A percentile compares a stretch with the other conserved stretches of the same genome.
Conservation (phyloP, 2,329 filamentous ascomycete species). For the Diaporthe australafricana region DNA sequence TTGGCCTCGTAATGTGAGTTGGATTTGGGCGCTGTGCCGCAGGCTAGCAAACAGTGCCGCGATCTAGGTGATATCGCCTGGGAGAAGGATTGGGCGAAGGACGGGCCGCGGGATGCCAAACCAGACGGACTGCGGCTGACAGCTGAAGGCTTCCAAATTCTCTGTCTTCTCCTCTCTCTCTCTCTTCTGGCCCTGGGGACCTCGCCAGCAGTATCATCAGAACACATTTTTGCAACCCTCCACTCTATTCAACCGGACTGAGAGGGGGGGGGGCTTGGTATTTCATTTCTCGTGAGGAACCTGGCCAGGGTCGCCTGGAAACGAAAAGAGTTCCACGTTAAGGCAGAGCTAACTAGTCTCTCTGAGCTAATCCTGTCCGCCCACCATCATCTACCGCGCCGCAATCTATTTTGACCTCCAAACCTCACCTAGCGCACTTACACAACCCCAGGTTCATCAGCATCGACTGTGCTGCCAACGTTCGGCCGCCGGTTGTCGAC, state of each 20-base stretch:
- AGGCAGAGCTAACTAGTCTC: slow-evolving; percentile 2
- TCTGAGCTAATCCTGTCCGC: slow-evolving; percentile 11
- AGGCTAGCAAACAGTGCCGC: background rate
- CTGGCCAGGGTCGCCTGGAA: background rate
- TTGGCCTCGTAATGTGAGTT: background rate
- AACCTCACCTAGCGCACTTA: background rate
- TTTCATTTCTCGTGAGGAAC: background rate
- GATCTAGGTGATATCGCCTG: background rate
- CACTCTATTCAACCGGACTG: background rate
- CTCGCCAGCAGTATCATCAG: background rate
- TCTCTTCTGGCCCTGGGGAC: background rate
- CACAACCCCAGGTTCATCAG: background rate
- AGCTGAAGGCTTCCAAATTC: background rate
- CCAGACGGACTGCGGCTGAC: slow-evolving; percentile 25
- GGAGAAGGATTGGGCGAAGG: slow-evolving; percentile 8
- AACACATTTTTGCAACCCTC: background rate
- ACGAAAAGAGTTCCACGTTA: background rate
- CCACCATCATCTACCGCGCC: slow-evolving; percentile 8
- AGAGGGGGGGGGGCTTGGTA: background rate
- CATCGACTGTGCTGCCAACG: background rate
- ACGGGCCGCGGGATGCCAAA: slow-evolving; percentile 24
- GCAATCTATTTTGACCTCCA: slow-evolving; percentile 24
- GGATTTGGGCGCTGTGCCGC: background rate
- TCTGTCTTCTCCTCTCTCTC: background rate
- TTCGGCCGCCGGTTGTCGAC: slow-evolving; percentile 17